Percentiles rank a stretch among this genome's conserved stretches.
phyloP scores from a whole-genome alignment of 2,329 filamentous ascomycete species.

The Apiospora pterosperma region DNA sequence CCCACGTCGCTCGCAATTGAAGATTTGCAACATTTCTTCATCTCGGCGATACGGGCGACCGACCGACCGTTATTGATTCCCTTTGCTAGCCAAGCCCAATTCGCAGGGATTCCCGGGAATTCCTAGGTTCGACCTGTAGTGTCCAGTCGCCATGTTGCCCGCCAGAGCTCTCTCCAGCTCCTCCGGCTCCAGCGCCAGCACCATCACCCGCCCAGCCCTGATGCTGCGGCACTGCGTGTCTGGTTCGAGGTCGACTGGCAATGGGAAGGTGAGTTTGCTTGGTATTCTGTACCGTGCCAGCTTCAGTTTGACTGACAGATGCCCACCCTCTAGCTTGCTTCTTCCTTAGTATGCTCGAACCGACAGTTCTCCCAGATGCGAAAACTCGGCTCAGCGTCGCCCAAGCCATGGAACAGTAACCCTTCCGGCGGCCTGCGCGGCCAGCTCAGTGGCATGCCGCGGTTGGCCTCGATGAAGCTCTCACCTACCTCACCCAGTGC shows the following conservation, averaged over 20 bases:
- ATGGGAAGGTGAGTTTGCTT: neutral
- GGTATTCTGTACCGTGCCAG: neutral
- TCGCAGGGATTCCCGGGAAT: too few relatives aligned
- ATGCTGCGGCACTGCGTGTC: neutral
- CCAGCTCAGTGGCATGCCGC: conserved; percentile 9
- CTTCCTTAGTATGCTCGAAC: conserved; percentile 6
- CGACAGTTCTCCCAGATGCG: conserved; percentile 12
- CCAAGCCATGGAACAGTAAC: conserved; percentile 4
- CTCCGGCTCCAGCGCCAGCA: too few relatives aligned
- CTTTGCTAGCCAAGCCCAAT: neutral
- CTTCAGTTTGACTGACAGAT: neutral
- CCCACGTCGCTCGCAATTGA: neutral
- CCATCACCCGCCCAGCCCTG: neutral
- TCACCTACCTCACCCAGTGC: conserved; percentile 11
- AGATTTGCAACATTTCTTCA: neutral
- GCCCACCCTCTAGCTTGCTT: neutral
- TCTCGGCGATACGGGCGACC: neutral
- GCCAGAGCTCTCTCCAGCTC: neutral
- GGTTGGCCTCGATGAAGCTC: conserved; percentile 6
- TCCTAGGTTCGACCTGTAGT: too few relatives aligned
- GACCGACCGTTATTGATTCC: neutral
- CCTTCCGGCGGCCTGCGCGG: conserved; percentile 8
- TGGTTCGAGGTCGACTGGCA: neutral
- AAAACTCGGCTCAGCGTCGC: conserved; percentile 7
- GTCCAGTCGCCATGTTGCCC: conserved; percentile 3